A percentile compares a stretch with the other conserved stretches of the same genome.
phyloP scores from a whole-genome alignment of 441 rosid species.

The Mallotus repandus region DNA sequence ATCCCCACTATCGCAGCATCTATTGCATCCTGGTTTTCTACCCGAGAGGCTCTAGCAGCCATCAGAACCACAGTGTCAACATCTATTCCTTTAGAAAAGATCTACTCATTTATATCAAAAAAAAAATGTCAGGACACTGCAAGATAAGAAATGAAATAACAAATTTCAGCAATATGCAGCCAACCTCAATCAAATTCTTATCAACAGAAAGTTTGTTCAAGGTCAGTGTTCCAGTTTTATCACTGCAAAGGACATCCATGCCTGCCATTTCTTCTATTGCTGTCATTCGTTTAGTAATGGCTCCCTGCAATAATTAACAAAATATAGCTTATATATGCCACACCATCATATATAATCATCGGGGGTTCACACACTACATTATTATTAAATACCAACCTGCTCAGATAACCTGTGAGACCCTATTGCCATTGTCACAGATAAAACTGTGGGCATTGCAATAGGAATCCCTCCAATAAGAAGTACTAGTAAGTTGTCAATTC shows the following conservation, averaged over 20 bases:
- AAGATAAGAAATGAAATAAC: neutral
- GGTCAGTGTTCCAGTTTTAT: slow-evolving; percentile 80
- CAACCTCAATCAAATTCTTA: slow-evolving; percentile 60
- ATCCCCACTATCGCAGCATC: slow-evolving; percentile 80
- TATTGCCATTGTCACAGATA: slow-evolving; percentile 88
- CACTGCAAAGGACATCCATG: slow-evolving; percentile 92
- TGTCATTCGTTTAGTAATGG: slow-evolving; percentile 89
- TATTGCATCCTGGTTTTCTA: slow-evolving; percentile 87
- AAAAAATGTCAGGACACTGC: neutral
- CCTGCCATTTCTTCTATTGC: slow-evolving; percentile 93
- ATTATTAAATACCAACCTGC: slow-evolving; percentile 38
- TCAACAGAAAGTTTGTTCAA: slow-evolving; percentile 82
- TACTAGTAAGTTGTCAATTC: slow-evolving; percentile 79
- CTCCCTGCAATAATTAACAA: slow-evolving; percentile 49
- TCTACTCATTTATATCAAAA: slow-evolving; percentile 25
- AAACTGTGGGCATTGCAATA: slow-evolving; percentile 88
- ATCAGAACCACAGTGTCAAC: slow-evolving; percentile 43
- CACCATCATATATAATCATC: neutral
- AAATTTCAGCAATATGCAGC: neutral
- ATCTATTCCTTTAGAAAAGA: slow-evolving; percentile 43
- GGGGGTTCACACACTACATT: neutral
- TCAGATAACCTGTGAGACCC: slow-evolving; percentile 76
- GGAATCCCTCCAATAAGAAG: slow-evolving; percentile 90
- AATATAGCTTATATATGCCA: neutral
- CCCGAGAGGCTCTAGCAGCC: slow-evolving; percentile 85